phyloP scores from a whole-genome alignment of 805 yeast species.

The Yarrowia sp. region DNA sequence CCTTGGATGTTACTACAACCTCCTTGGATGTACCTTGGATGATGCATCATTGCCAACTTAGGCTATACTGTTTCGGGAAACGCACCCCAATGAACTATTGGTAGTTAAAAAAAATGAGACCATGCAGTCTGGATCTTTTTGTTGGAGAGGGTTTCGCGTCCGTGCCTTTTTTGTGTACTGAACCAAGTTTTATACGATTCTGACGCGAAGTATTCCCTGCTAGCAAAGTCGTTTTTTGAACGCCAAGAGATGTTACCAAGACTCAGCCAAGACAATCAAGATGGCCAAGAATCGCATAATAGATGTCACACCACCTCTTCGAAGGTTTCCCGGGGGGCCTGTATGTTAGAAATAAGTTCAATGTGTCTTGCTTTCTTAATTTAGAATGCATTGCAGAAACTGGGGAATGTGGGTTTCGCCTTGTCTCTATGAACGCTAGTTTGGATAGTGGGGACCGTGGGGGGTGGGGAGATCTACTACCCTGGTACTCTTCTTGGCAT shows the following conservation, averaged over 20 bases:
- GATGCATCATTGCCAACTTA: background rate
- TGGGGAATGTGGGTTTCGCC: background rate
- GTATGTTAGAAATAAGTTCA: background rate
- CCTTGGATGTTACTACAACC: too few relatives aligned
- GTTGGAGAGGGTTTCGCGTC: background rate
- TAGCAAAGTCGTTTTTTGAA: background rate
- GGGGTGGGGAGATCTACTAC: too few relatives aligned
- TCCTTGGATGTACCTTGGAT: too few relatives aligned
- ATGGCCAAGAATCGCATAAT: too few relatives aligned
- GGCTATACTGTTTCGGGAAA: background rate
- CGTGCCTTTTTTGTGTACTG: background rate
- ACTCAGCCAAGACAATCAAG: background rate
- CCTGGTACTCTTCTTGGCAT: too few relatives aligned
- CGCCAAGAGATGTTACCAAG: background rate
- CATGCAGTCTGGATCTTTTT: background rate
- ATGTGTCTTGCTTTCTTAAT: background rate
- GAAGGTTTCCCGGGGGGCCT: too few relatives aligned
- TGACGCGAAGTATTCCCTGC: too few relatives aligned
- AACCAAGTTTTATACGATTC: too few relatives aligned
- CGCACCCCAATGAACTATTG: background rate
- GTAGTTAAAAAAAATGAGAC: background rate
- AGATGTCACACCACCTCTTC: too few relatives aligned
- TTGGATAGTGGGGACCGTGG: background rate
- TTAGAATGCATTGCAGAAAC: conserved; percentile 5
- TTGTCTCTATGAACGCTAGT: background rate